A percentile compares a stretch with the other conserved stretches of the same genome.
Evolutionary conservation across 2,329 filamentous ascomycete species (phyloP).

Genomic region (Massarina eburnea): DNA sequence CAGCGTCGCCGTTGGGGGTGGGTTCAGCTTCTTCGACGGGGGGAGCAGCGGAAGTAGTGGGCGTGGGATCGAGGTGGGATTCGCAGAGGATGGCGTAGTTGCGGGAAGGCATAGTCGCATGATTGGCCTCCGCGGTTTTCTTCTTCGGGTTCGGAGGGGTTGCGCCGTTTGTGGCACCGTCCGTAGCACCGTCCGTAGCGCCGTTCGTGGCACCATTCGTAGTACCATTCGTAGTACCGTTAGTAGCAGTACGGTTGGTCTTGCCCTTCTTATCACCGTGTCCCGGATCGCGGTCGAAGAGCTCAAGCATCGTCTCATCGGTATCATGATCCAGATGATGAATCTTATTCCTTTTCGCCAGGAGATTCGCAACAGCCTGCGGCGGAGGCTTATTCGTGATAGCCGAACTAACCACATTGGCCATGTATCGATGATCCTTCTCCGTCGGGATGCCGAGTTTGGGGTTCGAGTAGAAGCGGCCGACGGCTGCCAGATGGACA

Average conservation of each 20-base stretch:
- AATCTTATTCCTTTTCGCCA: constrained; percentile 65
- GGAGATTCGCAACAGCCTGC: constrained; percentile 64
- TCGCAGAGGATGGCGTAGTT: constrained; percentile 68
- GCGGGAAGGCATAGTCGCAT: constrained; percentile 77
- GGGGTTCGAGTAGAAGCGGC: constrained; percentile 65
- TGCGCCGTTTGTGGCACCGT: constrained; percentile 13
- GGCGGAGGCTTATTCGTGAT: constrained; percentile 71
- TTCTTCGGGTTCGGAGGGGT: constrained; percentile 24
- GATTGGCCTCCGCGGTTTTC: constrained; percentile 73
- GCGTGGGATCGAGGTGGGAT: constrained; percentile 34
- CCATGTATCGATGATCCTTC: constrained; percentile 64
- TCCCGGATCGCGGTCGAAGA: constrained; percentile 62
- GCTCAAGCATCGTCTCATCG: constrained; percentile 64
- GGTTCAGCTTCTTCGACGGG: constrained; percentile 25
- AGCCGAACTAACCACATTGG: constrained; percentile 64
- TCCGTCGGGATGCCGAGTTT: constrained; percentile 59
- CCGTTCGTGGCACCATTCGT: constrained; percentile 18
- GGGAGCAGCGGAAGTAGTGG: constrained; percentile 18
- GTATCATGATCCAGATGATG: constrained; percentile 65
- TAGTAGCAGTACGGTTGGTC: no score
- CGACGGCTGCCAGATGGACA: constrained; percentile 64
- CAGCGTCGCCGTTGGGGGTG: constrained; percentile 29
- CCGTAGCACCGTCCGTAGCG: constrained; percentile 5
- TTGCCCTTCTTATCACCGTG: constrained; percentile 17
- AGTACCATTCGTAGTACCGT: constrained; percentile 27